Evolutionary conservation across 2,329 filamentous ascomycete species (phyloP), one percentile per base, ranked within the genome.

Genomic region (Grosmannia penicillata): DNA sequence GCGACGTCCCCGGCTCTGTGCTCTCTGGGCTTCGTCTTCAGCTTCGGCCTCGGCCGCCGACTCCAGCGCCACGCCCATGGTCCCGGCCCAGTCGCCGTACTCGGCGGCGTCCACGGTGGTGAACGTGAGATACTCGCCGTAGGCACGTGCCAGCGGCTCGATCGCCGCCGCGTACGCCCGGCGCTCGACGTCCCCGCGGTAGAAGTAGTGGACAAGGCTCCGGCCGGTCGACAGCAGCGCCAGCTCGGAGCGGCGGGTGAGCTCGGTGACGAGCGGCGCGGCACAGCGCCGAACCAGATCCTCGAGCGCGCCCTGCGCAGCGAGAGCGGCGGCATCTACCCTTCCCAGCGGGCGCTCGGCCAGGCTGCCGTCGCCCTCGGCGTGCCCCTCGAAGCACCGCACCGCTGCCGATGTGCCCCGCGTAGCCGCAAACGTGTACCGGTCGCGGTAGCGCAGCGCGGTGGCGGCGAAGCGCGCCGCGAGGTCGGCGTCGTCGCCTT

Each of bases 121-220:
- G 42, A 70, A 70, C 39, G 51, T 53, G 11, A 70, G 54, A 40
- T 65, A 68, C 11, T 68, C 63, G 38, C 51, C 45, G 48, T 64
- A 67, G 44, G 58, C 59, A 42, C 59, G 60, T 2, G 66, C 66
- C 2, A 66, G 47, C 4, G 57, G 54, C 14, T 53, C 50, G 35
- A 69, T 53, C 6, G 52, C 47, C 1, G 47, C 33, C 5, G 55
- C 48, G 46, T 60, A 68, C 2, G 40, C 44, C 4, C 57, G 50
- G 4, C 57, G 56, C 24, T 62, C 54, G 8, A 42, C 23, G 0
- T 51, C 38, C 8, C 45, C 48, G 9, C 42, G 29, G 6, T 54
- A 45, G 43, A 66, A 59, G 46, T 53, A 54, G 40, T 55, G 50
- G 4, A 57, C 49, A 2, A 57, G 44, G 30, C 51, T 53, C 28